Conservation (phyloP, 2,329 filamentous ascomycete genomes). For the Boeremia lycopersici region DNA sequence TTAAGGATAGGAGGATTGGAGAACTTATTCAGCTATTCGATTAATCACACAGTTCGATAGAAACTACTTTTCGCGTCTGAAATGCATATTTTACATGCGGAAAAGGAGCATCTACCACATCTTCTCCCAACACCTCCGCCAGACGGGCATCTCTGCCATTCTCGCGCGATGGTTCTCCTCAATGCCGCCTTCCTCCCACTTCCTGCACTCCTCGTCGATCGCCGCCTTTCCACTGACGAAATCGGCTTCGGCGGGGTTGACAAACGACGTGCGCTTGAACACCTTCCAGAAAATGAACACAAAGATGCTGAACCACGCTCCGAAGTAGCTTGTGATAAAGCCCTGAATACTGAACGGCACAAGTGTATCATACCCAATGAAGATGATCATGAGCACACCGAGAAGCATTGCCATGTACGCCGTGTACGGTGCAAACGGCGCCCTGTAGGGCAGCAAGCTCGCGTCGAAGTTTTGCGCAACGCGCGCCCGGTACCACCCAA, state of each 20-base stretch:
- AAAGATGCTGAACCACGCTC: conserved; percentile 34
- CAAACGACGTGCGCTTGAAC: conserved; percentile 62
- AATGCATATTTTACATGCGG: too few species aligned
- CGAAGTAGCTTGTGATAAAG: conserved; percentile 57
- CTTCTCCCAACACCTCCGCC: conserved; percentile 15
- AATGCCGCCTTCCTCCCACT: conserved; percentile 16
- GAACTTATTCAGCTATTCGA: too few species aligned
- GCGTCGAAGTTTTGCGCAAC: conserved; percentile 14
- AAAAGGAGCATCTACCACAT: conserved; percentile 8
- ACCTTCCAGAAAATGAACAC: conserved; percentile 67
- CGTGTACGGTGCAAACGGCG: conserved; percentile 10
- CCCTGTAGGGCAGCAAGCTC: conserved; percentile 3
- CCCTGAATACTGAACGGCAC: conserved; percentile 39
- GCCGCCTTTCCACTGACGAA: conserved; percentile 52
- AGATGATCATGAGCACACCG: conserved; percentile 15
- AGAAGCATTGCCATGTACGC: conserved; percentile 11
- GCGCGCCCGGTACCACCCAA: conserved; percentile 15
- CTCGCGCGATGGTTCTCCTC: conserved; percentile 14
- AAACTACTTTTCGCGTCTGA: neutral
- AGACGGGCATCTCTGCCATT: conserved; percentile 10
- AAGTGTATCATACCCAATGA: conserved; percentile 63
- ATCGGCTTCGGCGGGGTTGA: conserved; percentile 46
- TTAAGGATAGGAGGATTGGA: too few species aligned
- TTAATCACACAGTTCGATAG: too few species aligned
- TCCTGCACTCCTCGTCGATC: conserved; percentile 49